A percentile compares a stretch with the other conserved stretches of the same genome.
Conservation (phyloP, 169 alveolate genomes). For the Blepharisma undulans region DNA sequence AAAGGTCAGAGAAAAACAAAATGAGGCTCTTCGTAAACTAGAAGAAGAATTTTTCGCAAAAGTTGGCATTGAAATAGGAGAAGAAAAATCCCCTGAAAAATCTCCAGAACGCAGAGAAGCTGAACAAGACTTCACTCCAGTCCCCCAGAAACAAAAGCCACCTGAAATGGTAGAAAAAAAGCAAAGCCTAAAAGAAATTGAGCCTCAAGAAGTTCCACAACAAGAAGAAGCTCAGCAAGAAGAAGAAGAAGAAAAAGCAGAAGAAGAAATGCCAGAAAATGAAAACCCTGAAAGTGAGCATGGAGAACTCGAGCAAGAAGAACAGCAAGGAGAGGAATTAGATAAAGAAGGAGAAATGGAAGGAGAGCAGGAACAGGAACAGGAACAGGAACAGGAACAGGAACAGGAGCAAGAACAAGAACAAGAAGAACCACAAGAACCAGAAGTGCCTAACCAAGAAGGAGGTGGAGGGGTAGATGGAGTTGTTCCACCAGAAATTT, state of each 20-base stretch:
- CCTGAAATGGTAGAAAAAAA: slow-evolving; percentile 45
- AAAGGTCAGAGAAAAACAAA: slow-evolving; percentile 40
- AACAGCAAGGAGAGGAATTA: not conserved
- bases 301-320: not conserved
- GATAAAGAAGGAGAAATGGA: slow-evolving; percentile 6
- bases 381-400: not conserved
- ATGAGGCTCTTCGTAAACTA: slow-evolving; percentile 44
- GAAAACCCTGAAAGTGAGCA: not conserved
- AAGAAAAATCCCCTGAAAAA: not conserved
- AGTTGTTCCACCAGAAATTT: not conserved
- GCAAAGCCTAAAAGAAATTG: slow-evolving; percentile 8
- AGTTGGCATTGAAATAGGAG: slow-evolving; percentile 43
- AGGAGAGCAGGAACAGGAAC: not conserved
- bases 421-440: slow-evolving; percentile 24
- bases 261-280: slow-evolving; percentile 28
- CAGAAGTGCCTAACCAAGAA: not conserved
- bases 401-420: not conserved
- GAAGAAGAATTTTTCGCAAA: slow-evolving; percentile 50
- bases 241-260: slow-evolving; percentile 32
- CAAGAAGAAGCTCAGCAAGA: slow-evolving; percentile 28
- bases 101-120: slow-evolving; percentile 18
- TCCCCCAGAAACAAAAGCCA: slow-evolving; percentile 40
- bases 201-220: slow-evolving; percentile 41
- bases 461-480: not conserved
- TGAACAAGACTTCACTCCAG: slow-evolving; percentile 26